Evolutionary conservation across 2,329 filamentous ascomycete genomes (phyloP).

Genomic region (Colletotrichum sp.): DNA sequence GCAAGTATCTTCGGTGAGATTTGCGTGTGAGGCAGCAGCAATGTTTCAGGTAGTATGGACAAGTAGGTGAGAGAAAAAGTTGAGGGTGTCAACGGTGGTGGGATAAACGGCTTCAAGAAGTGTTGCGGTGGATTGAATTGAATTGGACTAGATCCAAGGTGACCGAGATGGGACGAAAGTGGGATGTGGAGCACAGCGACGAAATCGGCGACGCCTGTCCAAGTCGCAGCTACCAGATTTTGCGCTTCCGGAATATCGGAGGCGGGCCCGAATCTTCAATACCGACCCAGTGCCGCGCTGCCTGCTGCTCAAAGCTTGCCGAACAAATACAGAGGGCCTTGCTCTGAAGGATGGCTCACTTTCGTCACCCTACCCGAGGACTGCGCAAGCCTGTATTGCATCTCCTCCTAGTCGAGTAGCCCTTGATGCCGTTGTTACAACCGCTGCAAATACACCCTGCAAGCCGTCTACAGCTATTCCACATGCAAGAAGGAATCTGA

Average conservation of each 20-base stretch:
- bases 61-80: neutral
- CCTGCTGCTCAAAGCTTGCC: neutral
- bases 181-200: constrained; percentile 17
- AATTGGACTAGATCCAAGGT: neutral
- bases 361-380: neutral
- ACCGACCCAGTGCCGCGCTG: neutral
- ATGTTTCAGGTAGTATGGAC: neutral
- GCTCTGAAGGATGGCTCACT: neutral
- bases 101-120: neutral
- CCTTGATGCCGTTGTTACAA: neutral
- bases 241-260: constrained; percentile 20
- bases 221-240: constrained; percentile 11
- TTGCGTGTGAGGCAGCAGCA: neutral
- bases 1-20: neutral
- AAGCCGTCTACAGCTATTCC: neutral
- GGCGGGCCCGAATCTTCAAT: constrained; percentile 14
- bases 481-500: neutral
- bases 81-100: neutral
- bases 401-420: neutral
- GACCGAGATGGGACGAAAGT: constrained; percentile 16
- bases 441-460: neutral
- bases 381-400: neutral
- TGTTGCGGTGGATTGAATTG: neutral
- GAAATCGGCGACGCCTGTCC: constrained; percentile 20
- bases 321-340: neutral